Conservation (phyloP, 345 rosid genomes). For the Salix exigua region DNA sequence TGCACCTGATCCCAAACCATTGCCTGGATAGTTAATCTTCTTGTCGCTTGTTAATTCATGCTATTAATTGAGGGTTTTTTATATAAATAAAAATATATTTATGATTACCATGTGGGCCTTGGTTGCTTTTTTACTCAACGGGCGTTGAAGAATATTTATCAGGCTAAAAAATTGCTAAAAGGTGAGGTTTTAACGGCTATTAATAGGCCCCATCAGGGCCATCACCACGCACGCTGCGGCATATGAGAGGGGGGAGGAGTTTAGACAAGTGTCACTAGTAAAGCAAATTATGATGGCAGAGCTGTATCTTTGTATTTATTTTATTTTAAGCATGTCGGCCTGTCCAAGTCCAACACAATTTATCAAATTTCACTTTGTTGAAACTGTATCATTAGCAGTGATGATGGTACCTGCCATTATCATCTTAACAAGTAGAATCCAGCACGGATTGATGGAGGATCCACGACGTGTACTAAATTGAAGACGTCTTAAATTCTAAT, state of each 20-base stretch:
- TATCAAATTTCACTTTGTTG: background rate
- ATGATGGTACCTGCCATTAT: background rate
- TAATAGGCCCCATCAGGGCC: background rate
- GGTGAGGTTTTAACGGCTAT: conserved; percentile 13
- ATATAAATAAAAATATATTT: background rate
- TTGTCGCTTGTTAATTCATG: background rate
- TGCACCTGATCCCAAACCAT: conserved; percentile 6
- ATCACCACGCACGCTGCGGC: background rate
- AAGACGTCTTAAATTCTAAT: no score
- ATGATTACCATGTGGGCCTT: background rate
- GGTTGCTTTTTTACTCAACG: background rate
- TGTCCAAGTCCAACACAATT: background rate
- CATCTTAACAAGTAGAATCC: background rate
- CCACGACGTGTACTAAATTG: no score
- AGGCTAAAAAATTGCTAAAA: conserved; percentile 5
- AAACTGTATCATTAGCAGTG: background rate
- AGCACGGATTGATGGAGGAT: background rate
- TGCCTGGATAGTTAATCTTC: background rate
- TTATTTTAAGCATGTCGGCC: background rate
- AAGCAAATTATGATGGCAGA: no score
- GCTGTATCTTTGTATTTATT: no score
- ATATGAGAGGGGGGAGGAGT: background rate
- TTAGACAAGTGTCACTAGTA: no score
- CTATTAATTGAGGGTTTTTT: background rate
- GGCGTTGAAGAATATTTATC: background rate